A percentile compares a stretch with the other conserved stretches of the same genome.
Evolutionary conservation across 1,284 basidiomycete genomes (phyloP).

Genomic region (Macrocystidia cucumis): DNA sequence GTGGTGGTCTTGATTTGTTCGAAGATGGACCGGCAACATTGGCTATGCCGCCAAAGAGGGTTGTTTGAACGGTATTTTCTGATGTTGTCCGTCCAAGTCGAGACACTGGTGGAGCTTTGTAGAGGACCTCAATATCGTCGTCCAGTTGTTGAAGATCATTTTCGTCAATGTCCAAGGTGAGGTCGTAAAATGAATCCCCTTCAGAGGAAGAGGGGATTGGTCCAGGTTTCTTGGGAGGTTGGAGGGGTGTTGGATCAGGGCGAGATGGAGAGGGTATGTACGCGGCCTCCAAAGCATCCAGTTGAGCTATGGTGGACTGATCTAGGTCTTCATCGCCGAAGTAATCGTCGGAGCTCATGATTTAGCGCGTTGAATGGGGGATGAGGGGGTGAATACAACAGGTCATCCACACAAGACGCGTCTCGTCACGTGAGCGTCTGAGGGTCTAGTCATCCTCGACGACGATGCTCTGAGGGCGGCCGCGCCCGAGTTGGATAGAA

Average conservation of each 20-base stretch:
- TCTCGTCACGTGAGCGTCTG: too few relatives aligned
- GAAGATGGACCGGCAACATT: conserved; percentile 27
- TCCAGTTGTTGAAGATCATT: conserved; percentile 46
- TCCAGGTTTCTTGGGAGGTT: neutral
- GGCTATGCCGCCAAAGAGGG: conserved; percentile 54
- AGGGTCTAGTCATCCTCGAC: too few relatives aligned
- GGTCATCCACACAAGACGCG: too few relatives aligned
- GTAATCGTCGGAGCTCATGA: conserved; percentile 63
- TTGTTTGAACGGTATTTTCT: conserved; percentile 47
- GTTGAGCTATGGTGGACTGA: conserved; percentile 43
- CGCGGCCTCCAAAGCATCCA: conserved; percentile 63
- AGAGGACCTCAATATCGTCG: conserved; percentile 36
- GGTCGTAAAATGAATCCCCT: conserved; percentile 45
- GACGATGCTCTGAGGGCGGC: too few relatives aligned
- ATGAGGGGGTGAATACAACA: too few relatives aligned
- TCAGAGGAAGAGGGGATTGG: conserved; percentile 13
- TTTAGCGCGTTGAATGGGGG: too few relatives aligned
- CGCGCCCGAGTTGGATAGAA: too few relatives aligned
- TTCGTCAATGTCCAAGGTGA: conserved; percentile 49
- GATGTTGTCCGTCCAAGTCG: conserved; percentile 36
- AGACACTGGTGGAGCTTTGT: conserved; percentile 26
- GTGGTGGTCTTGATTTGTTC: conserved; percentile 19
- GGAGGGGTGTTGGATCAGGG: conserved; percentile 10
- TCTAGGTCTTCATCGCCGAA: conserved; percentile 53
- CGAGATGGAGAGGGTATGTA: conserved; percentile 10